Evolutionary conservation across 2,329 filamentous ascomycete species (phyloP).

Genomic region (Aspergillus luchuensis): DNA sequence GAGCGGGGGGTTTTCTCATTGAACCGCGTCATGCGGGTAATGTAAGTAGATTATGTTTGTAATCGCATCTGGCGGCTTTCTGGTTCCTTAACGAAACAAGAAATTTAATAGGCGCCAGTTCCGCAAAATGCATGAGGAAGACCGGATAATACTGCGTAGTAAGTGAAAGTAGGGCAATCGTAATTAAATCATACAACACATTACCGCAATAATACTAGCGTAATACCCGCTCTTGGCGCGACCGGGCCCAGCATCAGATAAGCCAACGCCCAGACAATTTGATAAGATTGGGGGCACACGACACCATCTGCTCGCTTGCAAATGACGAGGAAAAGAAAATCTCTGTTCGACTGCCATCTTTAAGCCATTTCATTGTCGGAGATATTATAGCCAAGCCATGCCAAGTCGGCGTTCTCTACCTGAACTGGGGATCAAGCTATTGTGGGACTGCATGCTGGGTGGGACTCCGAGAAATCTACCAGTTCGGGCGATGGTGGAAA

Average conservation of each 20-base stretch:
- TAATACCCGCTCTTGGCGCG: not conserved
- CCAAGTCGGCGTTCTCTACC: not conserved
- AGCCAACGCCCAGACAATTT: not conserved
- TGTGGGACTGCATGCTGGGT: not conserved
- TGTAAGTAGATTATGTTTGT: not conserved
- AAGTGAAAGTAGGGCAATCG: not conserved
- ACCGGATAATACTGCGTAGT: too few species aligned
- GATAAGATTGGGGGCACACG: not conserved
- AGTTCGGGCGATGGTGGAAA: not conserved
- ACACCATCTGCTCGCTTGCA: not conserved
- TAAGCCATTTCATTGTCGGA: not conserved
- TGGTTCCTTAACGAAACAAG: not conserved
- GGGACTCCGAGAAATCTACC: not conserved
- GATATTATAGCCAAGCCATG: not conserved
- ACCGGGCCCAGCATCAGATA: not conserved
- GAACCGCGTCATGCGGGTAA: not conserved
- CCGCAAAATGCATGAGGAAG: too few species aligned
- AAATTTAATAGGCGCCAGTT: too few species aligned
- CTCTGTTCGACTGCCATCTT: not conserved
- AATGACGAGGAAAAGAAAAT: not conserved
- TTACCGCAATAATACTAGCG: not conserved
- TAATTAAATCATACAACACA: too few species aligned
- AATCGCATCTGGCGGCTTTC: not conserved
- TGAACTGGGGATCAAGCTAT: not conserved
- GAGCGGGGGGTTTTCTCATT: not conserved